phyloP scores from a whole-genome alignment of 1,139 yeast genomes.

The Candida mesenterica region DNA sequence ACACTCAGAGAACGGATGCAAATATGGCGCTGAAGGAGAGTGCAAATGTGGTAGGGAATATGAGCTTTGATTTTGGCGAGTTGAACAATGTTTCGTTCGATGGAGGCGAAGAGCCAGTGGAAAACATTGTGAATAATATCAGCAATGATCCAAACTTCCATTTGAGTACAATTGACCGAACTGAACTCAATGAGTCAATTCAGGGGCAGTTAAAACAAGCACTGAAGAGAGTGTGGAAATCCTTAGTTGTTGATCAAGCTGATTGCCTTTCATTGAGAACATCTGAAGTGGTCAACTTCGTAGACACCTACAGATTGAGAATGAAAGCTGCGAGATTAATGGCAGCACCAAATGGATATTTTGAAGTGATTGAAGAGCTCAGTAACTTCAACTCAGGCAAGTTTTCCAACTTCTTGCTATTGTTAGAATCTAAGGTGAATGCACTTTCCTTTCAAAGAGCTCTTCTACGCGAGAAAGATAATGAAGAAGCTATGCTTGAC shows the following conservation, averaged over 20 bases:
- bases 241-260: constrained; percentile 2
- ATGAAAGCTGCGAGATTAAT: no score
- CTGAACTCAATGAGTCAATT: background rate
- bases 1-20: no score
- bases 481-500: constrained; percentile 6
- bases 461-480: constrained; percentile 3
- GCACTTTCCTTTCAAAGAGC: no score
- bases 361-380: background rate
- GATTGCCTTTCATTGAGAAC: background rate
- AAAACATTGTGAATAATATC: constrained; percentile 6
- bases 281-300: background rate
- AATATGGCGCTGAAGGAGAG: no score
- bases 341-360: no score
- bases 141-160: constrained; percentile 15
- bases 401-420: background rate
- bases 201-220: background rate
- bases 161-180: constrained; percentile 10
- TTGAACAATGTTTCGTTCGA: constrained; percentile 6
- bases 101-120: constrained; percentile 2
- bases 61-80: constrained; percentile 12
- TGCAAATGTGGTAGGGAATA: background rate
- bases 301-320: no score
- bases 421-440: background rate
- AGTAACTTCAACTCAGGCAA: background rate
- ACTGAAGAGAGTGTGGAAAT: background rate